Evolutionary conservation across 345 rosid species (phyloP).

Genomic region (Euphorbia lathyris): DNA sequence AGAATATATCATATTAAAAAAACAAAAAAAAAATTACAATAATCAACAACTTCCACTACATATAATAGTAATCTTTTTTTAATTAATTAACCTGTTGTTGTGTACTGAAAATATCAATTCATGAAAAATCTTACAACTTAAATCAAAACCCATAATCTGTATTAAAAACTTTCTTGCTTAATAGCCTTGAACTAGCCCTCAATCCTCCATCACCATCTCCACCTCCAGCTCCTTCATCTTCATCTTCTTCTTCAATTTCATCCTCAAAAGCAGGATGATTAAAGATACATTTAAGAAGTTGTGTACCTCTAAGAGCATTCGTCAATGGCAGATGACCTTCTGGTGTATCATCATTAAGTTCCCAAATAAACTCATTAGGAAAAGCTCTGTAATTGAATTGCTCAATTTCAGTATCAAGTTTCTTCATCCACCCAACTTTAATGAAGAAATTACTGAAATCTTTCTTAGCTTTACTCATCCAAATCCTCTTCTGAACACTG

Average conservation of each 20-base stretch:
- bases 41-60: no score
- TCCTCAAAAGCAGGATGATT: conserved; percentile 75
- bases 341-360: conserved; percentile 66
- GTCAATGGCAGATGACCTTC: conserved; percentile 89
- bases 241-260: conserved; percentile 29
- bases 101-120: neutral
- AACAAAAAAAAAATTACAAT: no score
- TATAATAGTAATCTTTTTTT: no score
- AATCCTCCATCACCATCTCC: conserved; percentile 14
- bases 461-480: conserved; percentile 48
- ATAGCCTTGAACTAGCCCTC: conserved; percentile 5
- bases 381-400: conserved; percentile 86
- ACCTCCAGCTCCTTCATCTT: conserved; percentile 14
- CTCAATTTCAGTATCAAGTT: conserved; percentile 74
- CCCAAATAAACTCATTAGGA: conserved; percentile 85
- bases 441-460: conserved; percentile 80
- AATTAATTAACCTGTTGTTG: no score
- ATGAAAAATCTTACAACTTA: neutral
- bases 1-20: no score
- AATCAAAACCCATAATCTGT: conserved; percentile 28
- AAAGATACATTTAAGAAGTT: conserved; percentile 56
- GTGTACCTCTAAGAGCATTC: conserved; percentile 87
- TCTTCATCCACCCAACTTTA: conserved; percentile 93
- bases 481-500: conserved; percentile 68
- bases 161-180: conserved; percentile 15